Conservation (phyloP, 768 basidiomycete genomes). For the Clathrus columnatus region DNA sequence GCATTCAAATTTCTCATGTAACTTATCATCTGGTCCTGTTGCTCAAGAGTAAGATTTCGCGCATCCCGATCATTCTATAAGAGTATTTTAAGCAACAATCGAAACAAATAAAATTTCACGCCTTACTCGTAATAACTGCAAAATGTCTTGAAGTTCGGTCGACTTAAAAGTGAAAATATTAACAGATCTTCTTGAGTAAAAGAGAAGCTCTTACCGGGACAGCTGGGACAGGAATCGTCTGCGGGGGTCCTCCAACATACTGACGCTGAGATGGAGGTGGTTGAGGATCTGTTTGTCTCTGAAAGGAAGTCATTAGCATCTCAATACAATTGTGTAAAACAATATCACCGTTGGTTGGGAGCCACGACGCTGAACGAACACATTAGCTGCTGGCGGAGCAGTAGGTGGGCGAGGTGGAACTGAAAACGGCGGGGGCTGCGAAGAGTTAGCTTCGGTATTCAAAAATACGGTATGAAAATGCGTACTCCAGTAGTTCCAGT, state of each 20-base stretch:
- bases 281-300: neutral
- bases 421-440: conserved; percentile 1
- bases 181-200: neutral
- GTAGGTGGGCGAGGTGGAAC: conserved; percentile 4
- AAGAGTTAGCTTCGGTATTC: neutral
- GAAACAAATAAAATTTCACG: neutral
- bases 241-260: neutral
- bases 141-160: conserved; percentile 56
- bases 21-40: conserved; percentile 71
- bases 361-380: neutral
- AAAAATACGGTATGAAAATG: neutral
- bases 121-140: conserved; percentile 38
- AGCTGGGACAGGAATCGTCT: neutral
- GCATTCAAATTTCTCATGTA: conserved; percentile 70
- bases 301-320: neutral
- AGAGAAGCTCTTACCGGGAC: neutral
- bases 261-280: neutral
- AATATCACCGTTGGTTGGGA: neutral
- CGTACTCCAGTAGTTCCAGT: neutral
- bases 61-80: conserved; percentile 66
- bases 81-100: neutral
- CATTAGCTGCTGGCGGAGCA: neutral
- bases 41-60: conserved; percentile 65
- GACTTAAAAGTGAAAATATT: neutral
- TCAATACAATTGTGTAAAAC: neutral